Percentiles rank a stretch among this genome's conserved stretches.
Evolutionary conservation across 2,329 filamentous ascomycete genomes (phyloP).

Genomic region (Xylariales sp.): DNA sequence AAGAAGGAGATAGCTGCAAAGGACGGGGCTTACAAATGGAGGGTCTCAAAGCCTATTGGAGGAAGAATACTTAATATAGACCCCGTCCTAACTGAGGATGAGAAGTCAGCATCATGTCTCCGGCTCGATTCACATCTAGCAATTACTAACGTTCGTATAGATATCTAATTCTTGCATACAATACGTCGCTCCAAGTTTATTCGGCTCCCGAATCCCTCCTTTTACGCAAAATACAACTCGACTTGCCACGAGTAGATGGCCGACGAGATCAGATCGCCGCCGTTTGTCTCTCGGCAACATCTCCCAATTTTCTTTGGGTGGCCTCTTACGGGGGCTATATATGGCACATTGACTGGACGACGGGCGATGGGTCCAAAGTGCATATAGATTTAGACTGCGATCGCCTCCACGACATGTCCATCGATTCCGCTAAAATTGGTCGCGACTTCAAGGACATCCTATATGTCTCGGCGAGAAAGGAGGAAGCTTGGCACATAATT

Average conservation of each 20-base stretch:
- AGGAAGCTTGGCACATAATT: constrained; percentile 55
- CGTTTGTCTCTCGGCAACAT: constrained; percentile 57
- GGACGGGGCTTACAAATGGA: constrained; percentile 58
- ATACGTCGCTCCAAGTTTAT: constrained; percentile 82
- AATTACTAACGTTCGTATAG: constrained; percentile 57
- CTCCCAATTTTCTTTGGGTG: constrained; percentile 67
- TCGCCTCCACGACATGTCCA: constrained; percentile 59
- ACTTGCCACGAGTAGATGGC: constrained; percentile 47
- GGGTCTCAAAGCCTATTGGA: constrained; percentile 72
- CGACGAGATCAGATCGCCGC: constrained; percentile 55
- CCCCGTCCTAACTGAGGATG: constrained; percentile 70
- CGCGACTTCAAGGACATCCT: constrained; percentile 57
- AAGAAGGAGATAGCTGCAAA: constrained; percentile 9
- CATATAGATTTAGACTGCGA: constrained; percentile 58
- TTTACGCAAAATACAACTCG: constrained; percentile 74
- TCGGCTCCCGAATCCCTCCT: constrained; percentile 84
- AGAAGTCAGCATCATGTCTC: constrained; percentile 62
- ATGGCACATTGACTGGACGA: constrained; percentile 69
- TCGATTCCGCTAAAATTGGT: constrained; percentile 55
- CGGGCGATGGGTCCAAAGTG: constrained; percentile 55
- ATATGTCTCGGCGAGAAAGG: constrained; percentile 59
- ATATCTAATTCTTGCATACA: constrained; percentile 79
- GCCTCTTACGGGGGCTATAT: constrained; percentile 68
- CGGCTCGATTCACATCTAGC: background rate
- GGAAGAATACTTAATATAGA: constrained; percentile 74